Percentiles rank a stretch among this genome's conserved stretches.
Conservation (phyloP, 2,329 filamentous ascomycete genomes). For the Tolypocladium tropicale region DNA sequence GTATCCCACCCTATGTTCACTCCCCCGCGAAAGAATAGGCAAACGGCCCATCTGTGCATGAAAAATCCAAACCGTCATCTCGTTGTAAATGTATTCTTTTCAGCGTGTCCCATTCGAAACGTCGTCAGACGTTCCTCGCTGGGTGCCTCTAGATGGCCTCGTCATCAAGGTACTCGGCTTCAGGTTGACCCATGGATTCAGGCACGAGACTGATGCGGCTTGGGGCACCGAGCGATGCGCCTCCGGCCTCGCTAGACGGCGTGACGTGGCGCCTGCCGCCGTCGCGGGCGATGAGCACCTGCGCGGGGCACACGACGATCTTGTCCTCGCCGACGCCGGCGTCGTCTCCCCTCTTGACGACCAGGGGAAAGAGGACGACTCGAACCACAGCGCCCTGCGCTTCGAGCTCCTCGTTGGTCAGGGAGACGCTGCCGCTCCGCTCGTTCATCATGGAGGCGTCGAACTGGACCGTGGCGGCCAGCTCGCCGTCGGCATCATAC, state of each 20-base stretch:
- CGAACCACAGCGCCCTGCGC: conserved; percentile 68
- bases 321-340: conserved; percentile 81
- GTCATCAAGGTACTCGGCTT: conserved; percentile 21
- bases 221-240: conserved; percentile 28
- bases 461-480: conserved; percentile 80
- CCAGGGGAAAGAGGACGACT: conserved; percentile 88
- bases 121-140: neutral
- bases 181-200: conserved; percentile 19
- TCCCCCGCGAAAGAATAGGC: neutral
- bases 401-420: conserved; percentile 70
- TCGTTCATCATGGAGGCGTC: conserved; percentile 94
- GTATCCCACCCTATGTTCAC: neutral
- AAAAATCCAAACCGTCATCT: neutral
- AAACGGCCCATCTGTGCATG: neutral
- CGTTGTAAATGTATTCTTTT: too few relatives aligned
- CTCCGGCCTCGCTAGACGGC: conserved; percentile 42
- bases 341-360: conserved; percentile 93
- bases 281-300: conserved; percentile 67
- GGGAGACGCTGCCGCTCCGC: conserved; percentile 53
- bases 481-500: conserved; percentile 86
- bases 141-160: conserved; percentile 16
- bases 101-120: neutral
- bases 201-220: conserved; percentile 27
- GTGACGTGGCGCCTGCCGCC: conserved; percentile 27
- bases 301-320: conserved; percentile 89